Conservation (phyloP, 2,329 filamentous ascomycete species). For the Aulographum hederae region DNA sequence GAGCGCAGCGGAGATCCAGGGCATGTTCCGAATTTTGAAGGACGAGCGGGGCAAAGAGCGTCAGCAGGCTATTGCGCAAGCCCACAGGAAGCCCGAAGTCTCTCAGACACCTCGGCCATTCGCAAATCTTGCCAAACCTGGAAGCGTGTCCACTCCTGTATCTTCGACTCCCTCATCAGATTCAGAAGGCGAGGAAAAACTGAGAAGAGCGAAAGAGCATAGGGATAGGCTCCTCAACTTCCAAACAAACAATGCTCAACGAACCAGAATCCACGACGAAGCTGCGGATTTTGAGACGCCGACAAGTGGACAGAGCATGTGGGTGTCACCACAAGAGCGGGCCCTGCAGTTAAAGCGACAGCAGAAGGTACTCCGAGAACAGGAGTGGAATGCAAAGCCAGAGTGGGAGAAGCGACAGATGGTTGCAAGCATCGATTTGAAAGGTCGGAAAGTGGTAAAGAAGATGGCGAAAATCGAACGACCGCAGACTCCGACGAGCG, state of each 20-base stretch:
- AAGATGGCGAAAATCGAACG: slow-evolving; percentile 44
- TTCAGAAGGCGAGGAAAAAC: slow-evolving; percentile 36
- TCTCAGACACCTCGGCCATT: slow-evolving; percentile 34
- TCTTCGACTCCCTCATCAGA: slow-evolving; percentile 18
- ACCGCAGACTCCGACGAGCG: slow-evolving; percentile 34
- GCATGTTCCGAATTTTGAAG: slow-evolving; percentile 67
- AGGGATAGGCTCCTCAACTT: slow-evolving; percentile 65
- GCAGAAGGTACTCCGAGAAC: slow-evolving; percentile 64
- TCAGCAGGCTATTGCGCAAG: slow-evolving; percentile 61
- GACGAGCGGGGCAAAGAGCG: slow-evolving; percentile 76
- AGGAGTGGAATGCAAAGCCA: slow-evolving; percentile 69
- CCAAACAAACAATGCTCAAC: slow-evolving; percentile 67
- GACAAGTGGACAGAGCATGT: slow-evolving; percentile 46
- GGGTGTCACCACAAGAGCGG: slow-evolving; percentile 68
- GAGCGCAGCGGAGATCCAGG: slow-evolving; percentile 54
- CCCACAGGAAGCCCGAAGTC: slow-evolving; percentile 48
- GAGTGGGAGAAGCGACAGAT: slow-evolving; percentile 81
- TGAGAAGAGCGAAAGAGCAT: slow-evolving; percentile 55
- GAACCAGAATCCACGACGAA: slow-evolving; percentile 76
- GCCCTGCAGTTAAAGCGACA: slow-evolving; percentile 71
- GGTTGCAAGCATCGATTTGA: slow-evolving; percentile 70
- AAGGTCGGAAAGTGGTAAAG: slow-evolving; percentile 57
- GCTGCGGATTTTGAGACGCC: slow-evolving; percentile 56
- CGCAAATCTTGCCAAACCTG: slow-evolving; percentile 20
- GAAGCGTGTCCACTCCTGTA: slow-evolving; percentile 15